phyloP scores from a whole-genome alignment of 2,329 filamentous ascomycete genomes.

The Paraphaeosphaeria minitans region DNA sequence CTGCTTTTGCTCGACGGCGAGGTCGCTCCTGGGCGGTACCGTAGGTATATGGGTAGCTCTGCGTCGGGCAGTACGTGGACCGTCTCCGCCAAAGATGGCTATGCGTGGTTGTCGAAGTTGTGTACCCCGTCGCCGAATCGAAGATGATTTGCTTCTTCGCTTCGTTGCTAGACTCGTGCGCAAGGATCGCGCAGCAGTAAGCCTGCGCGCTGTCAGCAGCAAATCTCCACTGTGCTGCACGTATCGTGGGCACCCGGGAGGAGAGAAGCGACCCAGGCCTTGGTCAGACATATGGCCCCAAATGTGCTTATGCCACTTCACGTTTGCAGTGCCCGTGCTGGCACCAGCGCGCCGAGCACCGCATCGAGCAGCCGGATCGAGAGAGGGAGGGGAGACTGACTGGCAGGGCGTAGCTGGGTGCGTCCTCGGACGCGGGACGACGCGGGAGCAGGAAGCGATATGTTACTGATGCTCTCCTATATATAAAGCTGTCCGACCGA shows the following conservation, averaged over 20 bases:
- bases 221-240: slow-evolving; percentile 36
- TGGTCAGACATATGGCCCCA: slow-evolving; percentile 14
- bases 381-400: slow-evolving; percentile 1
- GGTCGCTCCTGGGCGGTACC: slow-evolving; percentile 18
- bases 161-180: slow-evolving; percentile 31
- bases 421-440: not conserved
- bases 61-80: slow-evolving; percentile 26
- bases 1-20: slow-evolving; percentile 17
- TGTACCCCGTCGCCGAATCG: slow-evolving; percentile 39
- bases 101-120: slow-evolving; percentile 31
- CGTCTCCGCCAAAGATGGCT: slow-evolving; percentile 29
- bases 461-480: slow-evolving; percentile 15
- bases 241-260: slow-evolving; percentile 37
- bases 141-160: slow-evolving; percentile 45
- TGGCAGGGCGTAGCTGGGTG: slow-evolving; percentile 6
- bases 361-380: not conserved
- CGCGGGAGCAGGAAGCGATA: not conserved
- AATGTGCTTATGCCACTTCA: slow-evolving; percentile 17
- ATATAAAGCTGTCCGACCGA: slow-evolving; percentile 32
- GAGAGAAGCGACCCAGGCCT: slow-evolving; percentile 36
- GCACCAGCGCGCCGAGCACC: not conserved
- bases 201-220: slow-evolving; percentile 38
- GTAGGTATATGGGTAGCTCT: slow-evolving; percentile 29
- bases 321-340: slow-evolving; percentile 11
- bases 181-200: slow-evolving; percentile 44